Base-by-base conservation (phyloP, 2,329 filamentous ascomycete genomes). In the Monosporascus sp. region DNA sequence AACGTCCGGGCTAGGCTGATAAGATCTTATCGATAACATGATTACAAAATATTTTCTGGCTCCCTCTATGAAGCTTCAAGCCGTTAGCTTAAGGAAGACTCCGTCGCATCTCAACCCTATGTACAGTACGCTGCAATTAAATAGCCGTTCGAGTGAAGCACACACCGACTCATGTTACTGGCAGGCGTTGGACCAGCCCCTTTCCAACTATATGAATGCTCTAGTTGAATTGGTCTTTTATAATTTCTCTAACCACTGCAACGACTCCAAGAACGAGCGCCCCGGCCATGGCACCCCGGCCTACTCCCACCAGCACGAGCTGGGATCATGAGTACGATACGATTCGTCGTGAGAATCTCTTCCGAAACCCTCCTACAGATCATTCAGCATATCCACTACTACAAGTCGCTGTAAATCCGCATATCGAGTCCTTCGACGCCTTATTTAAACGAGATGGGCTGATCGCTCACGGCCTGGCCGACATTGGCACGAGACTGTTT, bases 351-450 rank as follows among this genome's bases (percentile, higher is more conserved):
- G 90, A 99, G 67, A 81, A 89, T 50, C 87, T 99, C 22, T 99
- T 99, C 71, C 81, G 83, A 65, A 86, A 95, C 61, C 93, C 94
- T 18, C 93, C 94, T 0, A 87, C 83, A 65, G 92, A 97, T 68
- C 87, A 84, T 62, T 88, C 88, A 9, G 90, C 93, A 54, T 97
- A 96, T 67, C 94, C 94, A 15, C 82, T 88, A 22, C 83, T 99
- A 48, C 87, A 92, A 64, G 82, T 82, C 56, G 89, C 93, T n/a
- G 86, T 97, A 55, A 81, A 89, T 60, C 94, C 94, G 49, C 94
- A 99, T 72, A 88, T 97, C 63, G 87, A 97, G 66, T 94, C 94
- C 7, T 99, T 97, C 82, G 96, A 99, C 76, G 86, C 86, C 50
- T 79, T 97, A 48, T 95, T 97, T 68, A 82, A 85, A 35, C 77